phyloP scores from a whole-genome alignment of 2,329 filamentous ascomycete genomes.

The Drechslerella stenobrocha region DNA sequence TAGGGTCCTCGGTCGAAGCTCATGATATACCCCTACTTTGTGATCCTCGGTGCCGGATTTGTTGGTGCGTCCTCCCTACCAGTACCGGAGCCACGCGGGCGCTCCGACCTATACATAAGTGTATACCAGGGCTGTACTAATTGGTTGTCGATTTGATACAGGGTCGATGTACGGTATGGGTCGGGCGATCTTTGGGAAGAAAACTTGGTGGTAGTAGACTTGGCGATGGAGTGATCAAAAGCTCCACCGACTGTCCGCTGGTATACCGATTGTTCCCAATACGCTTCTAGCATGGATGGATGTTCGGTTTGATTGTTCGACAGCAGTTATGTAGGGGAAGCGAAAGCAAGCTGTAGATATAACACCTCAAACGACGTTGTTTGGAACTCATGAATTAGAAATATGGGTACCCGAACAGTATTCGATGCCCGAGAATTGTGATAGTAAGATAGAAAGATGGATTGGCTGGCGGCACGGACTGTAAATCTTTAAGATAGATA shows the following conservation, averaged over 20 bases:
- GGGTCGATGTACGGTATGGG: constrained; percentile 51
- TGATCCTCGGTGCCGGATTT: constrained; percentile 49
- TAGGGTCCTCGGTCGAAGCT: constrained; percentile 51
- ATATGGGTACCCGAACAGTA: neutral
- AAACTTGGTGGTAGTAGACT: constrained; percentile 36
- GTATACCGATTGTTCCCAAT: neutral
- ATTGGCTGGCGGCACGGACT: too few species aligned
- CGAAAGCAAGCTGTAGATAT: constrained; percentile 25
- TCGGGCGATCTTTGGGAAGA: constrained; percentile 45
- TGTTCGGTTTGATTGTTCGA: constrained; percentile 9
- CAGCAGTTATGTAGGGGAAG: neutral
- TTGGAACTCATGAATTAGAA: neutral
- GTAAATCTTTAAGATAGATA: too few species aligned
- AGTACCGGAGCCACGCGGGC: too few species aligned
- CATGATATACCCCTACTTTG: constrained; percentile 52
- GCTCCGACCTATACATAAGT: too few species aligned
- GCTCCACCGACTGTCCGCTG: constrained; percentile 17
- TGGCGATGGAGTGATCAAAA: neutral
- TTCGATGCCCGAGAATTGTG: neutral
- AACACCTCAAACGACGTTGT: constrained; percentile 7
- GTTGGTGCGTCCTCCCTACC: constrained; percentile 27
- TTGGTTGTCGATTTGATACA: constrained; percentile 13
- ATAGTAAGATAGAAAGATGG: too few species aligned
- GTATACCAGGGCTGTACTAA: neutral
- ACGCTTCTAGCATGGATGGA: constrained; percentile 12